Evolutionary conservation across 2,329 filamentous ascomycete genomes (phyloP).

Genomic region (Cadophora gregata): DNA sequence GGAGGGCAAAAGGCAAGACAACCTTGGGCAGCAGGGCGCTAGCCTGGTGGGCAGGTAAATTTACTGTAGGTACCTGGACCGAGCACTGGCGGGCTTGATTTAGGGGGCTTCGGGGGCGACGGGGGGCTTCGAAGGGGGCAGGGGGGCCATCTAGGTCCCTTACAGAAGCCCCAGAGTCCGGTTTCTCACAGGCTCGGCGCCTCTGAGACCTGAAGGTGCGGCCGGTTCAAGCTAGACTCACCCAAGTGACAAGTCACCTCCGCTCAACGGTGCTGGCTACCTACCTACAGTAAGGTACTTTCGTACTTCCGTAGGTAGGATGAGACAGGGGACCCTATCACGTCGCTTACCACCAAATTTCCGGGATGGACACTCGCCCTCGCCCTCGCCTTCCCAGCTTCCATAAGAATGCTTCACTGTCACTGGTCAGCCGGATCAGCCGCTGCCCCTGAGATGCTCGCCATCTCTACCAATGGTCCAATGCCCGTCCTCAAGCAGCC

Average conservation of each 20-base stretch:
- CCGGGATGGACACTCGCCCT: neutral
- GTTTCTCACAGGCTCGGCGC: neutral
- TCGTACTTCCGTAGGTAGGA: no score
- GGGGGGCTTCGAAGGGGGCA: no score
- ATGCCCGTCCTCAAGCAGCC: neutral
- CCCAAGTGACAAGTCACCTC: no score
- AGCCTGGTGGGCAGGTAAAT: neutral
- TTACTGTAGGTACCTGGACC: neutral
- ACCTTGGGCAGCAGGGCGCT: neutral
- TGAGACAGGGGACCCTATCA: conserved; percentile 1
- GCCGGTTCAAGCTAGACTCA: conserved; percentile 1
- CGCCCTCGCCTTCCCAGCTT: neutral
- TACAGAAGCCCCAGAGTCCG: conserved; percentile 3
- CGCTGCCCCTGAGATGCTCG: conserved; percentile 9
- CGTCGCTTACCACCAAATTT: conserved; percentile 4
- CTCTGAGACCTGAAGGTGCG: neutral
- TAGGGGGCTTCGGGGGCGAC: no score
- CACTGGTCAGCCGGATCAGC: conserved; percentile 6
- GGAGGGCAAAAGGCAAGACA: no score
- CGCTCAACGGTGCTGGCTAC: neutral
- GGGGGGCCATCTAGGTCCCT: no score
- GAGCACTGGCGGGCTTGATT: neutral
- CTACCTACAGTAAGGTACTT: no score
- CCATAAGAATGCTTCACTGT: conserved; percentile 3
- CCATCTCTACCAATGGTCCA: neutral